Evolutionary conservation across 1,284 basidiomycete genomes (phyloP).

Genomic region (Meripilus lineatus): DNA sequence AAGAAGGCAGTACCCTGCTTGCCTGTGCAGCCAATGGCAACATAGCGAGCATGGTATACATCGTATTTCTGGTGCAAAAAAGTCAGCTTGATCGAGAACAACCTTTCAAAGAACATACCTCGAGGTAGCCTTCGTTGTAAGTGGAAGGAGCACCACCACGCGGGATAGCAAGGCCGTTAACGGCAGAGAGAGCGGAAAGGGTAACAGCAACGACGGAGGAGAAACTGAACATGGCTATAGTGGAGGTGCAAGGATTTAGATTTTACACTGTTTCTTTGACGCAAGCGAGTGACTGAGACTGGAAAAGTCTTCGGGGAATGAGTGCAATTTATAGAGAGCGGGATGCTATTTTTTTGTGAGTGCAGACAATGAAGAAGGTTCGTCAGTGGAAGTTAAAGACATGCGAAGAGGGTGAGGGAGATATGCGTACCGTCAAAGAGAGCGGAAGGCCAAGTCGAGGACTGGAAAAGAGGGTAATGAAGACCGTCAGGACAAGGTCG

Average conservation of each 20-base stretch:
- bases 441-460: slow-evolving; percentile 23
- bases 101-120: slow-evolving; percentile 20
- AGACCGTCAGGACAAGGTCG: slow-evolving; percentile 21
- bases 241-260: slow-evolving; percentile 14
- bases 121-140: slow-evolving; percentile 34
- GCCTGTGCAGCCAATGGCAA: slow-evolving; percentile 48
- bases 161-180: slow-evolving; percentile 43
- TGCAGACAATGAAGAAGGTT: slow-evolving; percentile 6
- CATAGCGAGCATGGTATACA: slow-evolving; percentile 62
- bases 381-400: slow-evolving; percentile 8
- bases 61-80: slow-evolving; percentile 42
- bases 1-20: slow-evolving; percentile 70
- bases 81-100: slow-evolving; percentile 1
- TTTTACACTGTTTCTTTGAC: too few relatives aligned
- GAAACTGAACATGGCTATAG: slow-evolving; percentile 38
- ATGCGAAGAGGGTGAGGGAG: slow-evolving; percentile 7
- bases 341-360: too few relatives aligned
- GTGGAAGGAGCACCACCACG: slow-evolving; percentile 37
- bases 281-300: slow-evolving; percentile 26
- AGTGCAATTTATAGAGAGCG: slow-evolving; percentile 2
- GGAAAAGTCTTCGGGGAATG: too few relatives aligned
- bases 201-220: slow-evolving; percentile 46
- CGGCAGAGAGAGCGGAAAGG: slow-evolving; percentile 38
- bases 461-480: slow-evolving; percentile 20
- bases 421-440: slow-evolving; percentile 23